These are phyloP conservation scores for Diutina mesorugosa DNA, from an alignment of 1,139 yeast genomes.

Conservation along the genomic window DNA sequence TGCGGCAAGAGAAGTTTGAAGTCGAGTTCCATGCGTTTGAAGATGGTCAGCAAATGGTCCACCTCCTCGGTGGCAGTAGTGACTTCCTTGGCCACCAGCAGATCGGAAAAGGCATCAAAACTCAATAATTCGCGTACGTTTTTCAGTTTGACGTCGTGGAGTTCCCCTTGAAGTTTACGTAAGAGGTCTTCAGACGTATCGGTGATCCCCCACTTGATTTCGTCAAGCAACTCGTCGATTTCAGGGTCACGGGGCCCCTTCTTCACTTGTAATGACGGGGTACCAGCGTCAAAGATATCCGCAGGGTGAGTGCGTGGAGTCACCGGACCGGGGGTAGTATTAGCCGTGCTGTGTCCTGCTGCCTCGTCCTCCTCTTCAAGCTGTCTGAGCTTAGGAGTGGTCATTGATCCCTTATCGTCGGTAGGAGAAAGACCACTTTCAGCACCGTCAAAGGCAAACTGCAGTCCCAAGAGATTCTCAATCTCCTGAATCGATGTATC, in stretches of 20 bases:
- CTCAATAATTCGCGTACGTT: constrained; percentile 24
- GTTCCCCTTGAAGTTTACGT: constrained; percentile 34
- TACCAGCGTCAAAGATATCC: not conserved
- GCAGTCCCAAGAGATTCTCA: not conserved
- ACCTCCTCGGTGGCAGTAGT: constrained; percentile 45
- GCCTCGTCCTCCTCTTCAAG: not conserved
- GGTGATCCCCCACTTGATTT: constrained; percentile 56
- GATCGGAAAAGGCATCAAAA: constrained; percentile 25
- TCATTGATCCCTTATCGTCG: not conserved
- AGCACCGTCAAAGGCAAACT: not conserved
- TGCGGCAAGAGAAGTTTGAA: constrained; percentile 10
- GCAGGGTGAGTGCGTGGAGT: not conserved
- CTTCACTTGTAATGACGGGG: constrained; percentile 9
- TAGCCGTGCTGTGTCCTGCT: not conserved
- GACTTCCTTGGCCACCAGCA: constrained; percentile 21
- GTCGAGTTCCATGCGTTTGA: constrained; percentile 30
- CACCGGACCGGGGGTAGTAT: not conserved
- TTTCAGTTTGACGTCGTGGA: constrained; percentile 22
- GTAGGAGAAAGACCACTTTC: not conserved
- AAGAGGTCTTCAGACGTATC: constrained; percentile 51
- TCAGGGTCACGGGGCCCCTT: constrained; percentile 21
- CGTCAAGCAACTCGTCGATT: constrained; percentile 60
- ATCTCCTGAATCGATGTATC: constrained; percentile 30
- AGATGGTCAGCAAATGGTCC: constrained; percentile 42
- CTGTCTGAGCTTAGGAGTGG: not conserved